Conservation (phyloP, 2,329 filamentous ascomycete genomes). For the Exophiala sideris region DNA sequence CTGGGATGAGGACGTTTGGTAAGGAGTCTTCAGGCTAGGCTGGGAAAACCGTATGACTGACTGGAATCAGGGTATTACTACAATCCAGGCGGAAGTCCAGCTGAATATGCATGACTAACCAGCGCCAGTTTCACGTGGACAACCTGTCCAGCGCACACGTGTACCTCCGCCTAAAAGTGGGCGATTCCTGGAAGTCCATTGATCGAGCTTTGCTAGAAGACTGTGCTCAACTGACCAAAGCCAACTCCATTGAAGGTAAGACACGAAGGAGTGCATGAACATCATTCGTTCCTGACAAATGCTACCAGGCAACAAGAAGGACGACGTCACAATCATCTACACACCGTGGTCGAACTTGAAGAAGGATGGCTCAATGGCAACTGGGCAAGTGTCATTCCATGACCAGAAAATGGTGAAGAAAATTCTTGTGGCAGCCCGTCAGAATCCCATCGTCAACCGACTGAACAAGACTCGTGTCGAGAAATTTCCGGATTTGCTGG, state of each 20-base stretch:
- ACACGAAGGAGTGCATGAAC: neutral
- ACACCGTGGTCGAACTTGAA: constrained; percentile 96
- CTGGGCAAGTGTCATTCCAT: constrained; percentile 92
- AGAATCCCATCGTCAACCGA: constrained; percentile 92
- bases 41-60: constrained; percentile 1
- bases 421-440: constrained; percentile 72
- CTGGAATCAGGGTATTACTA: constrained; percentile 17
- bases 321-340: constrained; percentile 95
- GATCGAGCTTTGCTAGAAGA: constrained; percentile 72
- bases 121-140: constrained; percentile 81
- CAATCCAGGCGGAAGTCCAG: neutral
- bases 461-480: constrained; percentile 95
- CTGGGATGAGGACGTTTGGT: constrained; percentile 95
- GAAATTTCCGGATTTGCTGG: constrained; percentile 75
- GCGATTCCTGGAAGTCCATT: constrained; percentile 79
- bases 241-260: constrained; percentile 92
- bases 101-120: constrained; percentile 1
- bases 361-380: constrained; percentile 94
- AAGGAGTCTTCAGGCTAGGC: constrained; percentile 16
- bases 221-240: constrained; percentile 96
- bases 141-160: constrained; percentile 96
- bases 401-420: constrained; percentile 79
- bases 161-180: constrained; percentile 79
- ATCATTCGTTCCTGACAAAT: constrained; percentile 4
- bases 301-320: constrained; percentile 87